These are phyloP conservation scores for Stipa capillata DNA, from an alignment of 176 grass and related monocot species.

Conservation along the genomic window DNA sequence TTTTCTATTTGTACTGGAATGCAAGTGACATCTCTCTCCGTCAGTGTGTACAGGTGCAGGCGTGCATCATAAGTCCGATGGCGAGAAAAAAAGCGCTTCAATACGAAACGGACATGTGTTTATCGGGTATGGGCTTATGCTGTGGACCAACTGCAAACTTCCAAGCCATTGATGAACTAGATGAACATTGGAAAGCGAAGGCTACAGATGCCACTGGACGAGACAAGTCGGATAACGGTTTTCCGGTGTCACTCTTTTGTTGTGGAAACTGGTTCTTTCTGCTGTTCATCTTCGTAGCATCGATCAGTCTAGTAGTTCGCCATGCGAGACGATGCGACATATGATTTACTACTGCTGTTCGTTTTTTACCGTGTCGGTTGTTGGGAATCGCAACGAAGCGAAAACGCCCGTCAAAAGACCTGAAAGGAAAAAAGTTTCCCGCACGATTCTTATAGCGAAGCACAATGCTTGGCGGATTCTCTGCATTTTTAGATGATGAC, in stretches of 20 bases:
- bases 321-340: too few species aligned
- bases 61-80: neutral
- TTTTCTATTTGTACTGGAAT: neutral
- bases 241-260: neutral
- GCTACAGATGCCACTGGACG: neutral
- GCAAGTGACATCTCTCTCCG: neutral
- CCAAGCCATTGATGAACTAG: constrained; percentile 15
- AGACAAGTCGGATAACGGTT: neutral
- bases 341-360: too few species aligned
- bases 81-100: neutral
- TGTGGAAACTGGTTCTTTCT: too few species aligned
- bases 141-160: constrained; percentile 15
- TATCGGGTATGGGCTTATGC: neutral
- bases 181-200: constrained; percentile 7
- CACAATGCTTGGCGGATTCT: too few species aligned
- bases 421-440: too few species aligned
- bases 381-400: too few species aligned
- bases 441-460: too few species aligned
- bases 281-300: too few species aligned
- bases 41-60: constrained; percentile 29
- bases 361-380: too few species aligned
- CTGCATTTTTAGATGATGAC: too few species aligned
- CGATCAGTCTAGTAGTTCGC: too few species aligned
- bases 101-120: constrained; percentile 10
- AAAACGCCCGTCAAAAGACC: too few species aligned